A percentile compares a stretch with the other conserved stretches of the same genome.
Evolutionary conservation across 2,329 filamentous ascomycete species (phyloP).

Genomic region (Canariomyces notabilis): DNA sequence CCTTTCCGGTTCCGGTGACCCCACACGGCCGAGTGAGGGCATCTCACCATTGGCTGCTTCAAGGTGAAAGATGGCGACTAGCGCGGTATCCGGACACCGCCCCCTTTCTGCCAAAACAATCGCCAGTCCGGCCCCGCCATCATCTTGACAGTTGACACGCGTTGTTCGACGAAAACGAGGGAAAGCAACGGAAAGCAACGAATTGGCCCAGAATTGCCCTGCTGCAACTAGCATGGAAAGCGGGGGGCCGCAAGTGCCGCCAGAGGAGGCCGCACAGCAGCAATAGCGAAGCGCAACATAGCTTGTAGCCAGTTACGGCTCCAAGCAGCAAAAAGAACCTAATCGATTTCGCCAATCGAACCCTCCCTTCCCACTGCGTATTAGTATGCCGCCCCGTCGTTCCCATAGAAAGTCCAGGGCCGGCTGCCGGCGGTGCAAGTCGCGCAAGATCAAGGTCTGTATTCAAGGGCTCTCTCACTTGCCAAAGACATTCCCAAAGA

Average conservation of each 20-base stretch:
- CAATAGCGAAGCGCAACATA: not conserved
- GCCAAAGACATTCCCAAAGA: too few species aligned
- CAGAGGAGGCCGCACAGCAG: slow-evolving; percentile 14
- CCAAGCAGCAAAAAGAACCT: not conserved
- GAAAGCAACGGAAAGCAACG: not conserved
- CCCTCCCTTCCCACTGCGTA: too few species aligned
- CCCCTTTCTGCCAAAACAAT: not conserved
- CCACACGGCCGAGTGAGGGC: not conserved
- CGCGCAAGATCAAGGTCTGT: slow-evolving; percentile 65
- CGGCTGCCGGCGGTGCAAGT: slow-evolving; percentile 62
- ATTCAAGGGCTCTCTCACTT: slow-evolving; percentile 1
- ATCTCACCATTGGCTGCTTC: slow-evolving; percentile 9
- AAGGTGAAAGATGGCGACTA: not conserved
- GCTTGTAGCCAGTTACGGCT: not conserved
- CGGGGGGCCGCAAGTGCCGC: slow-evolving; percentile 9
- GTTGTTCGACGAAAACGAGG: too few species aligned
- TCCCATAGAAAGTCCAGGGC: slow-evolving; percentile 65
- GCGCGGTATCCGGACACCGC: slow-evolving; percentile 1
- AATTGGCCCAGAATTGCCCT: slow-evolving; percentile 2
- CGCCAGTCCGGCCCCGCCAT: too few species aligned
- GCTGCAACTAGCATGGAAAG: slow-evolving; percentile 16
- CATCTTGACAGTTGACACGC: too few species aligned
- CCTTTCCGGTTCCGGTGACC: slow-evolving; percentile 3
- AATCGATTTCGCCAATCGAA: too few species aligned
- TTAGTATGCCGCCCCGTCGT: slow-evolving; percentile 56